Evolutionary conservation across 225 moss, liverwort and hornwort species (phyloP).

Genomic region (Marchantia paleacea): DNA sequence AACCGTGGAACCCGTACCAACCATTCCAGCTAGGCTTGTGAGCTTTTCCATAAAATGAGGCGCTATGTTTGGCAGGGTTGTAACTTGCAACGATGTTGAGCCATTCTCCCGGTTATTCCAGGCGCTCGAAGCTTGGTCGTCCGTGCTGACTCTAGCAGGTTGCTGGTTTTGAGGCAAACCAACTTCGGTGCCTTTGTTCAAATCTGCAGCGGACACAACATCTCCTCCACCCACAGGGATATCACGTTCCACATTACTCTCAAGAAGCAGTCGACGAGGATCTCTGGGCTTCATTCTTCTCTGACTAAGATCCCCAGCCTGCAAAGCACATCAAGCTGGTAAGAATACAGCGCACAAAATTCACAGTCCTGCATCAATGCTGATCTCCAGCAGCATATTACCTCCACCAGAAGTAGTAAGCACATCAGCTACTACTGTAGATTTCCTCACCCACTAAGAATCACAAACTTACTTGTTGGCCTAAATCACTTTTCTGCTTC

Average conservation of each 20-base stretch:
- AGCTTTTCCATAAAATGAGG: conserved; percentile 29
- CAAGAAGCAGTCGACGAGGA: conserved; percentile 70
- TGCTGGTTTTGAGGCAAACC: background rate
- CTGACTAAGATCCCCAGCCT: conserved; percentile 49
- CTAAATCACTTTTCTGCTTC: conserved; percentile 27
- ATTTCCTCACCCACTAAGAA: background rate
- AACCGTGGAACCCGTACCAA: conserved; percentile 8
- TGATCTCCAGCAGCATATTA: background rate
- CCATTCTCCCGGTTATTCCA: conserved; percentile 10
- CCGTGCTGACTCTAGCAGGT: conserved; percentile 5
- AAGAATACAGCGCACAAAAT: background rate
- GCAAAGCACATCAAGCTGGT: background rate
- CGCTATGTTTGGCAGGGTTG: conserved; percentile 11
- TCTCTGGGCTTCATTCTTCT: conserved; percentile 90
- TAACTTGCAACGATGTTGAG: conserved; percentile 13
- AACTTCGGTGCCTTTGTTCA: conserved; percentile 20
- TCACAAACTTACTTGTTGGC: conserved; percentile 28
- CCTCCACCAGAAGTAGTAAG: background rate
- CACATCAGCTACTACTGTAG: background rate
- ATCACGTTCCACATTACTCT: conserved; percentile 44
- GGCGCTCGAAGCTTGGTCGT: background rate
- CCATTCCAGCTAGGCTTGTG: conserved; percentile 12
- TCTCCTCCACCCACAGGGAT: conserved; percentile 32
- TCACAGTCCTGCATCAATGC: background rate
- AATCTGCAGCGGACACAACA: conserved; percentile 36